Conservation (phyloP, 257 asterid species). For the Solanum okadae region DNA sequence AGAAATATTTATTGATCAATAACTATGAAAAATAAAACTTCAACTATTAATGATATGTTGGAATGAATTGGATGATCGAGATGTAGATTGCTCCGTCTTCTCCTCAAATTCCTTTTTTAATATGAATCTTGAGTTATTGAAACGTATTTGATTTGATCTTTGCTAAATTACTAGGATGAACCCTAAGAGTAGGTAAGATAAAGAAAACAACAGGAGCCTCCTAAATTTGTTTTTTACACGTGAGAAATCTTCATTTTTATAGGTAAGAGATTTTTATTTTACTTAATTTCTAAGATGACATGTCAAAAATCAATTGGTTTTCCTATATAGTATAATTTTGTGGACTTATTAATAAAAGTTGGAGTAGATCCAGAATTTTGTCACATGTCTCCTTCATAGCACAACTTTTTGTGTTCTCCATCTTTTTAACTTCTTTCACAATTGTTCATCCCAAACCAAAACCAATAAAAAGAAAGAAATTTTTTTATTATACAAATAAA, state of each 20-base stretch:
- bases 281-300: not conserved
- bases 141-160: no score
- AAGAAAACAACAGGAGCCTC: no score
- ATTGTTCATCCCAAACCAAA: not conserved
- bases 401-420: constrained; percentile 55
- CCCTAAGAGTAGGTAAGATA: no score
- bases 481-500: not conserved
- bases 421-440: not conserved
- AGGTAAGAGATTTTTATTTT: no score
- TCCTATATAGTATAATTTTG: not conserved
- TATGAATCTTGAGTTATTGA: not conserved
- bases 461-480: not conserved
- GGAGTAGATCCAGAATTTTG: not conserved
- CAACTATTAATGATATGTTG: no score
- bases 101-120: not conserved
- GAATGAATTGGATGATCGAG: not conserved
- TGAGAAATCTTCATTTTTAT: no score
- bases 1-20: no score
- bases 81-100: not conserved
- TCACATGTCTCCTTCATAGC: not conserved
- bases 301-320: not conserved
- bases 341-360: not conserved
- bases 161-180: no score
- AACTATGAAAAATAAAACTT: no score
- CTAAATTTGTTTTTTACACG: no score